Evolutionary conservation across 148 eudicot species (phyloP).

Genomic region (Silene latifolia): DNA sequence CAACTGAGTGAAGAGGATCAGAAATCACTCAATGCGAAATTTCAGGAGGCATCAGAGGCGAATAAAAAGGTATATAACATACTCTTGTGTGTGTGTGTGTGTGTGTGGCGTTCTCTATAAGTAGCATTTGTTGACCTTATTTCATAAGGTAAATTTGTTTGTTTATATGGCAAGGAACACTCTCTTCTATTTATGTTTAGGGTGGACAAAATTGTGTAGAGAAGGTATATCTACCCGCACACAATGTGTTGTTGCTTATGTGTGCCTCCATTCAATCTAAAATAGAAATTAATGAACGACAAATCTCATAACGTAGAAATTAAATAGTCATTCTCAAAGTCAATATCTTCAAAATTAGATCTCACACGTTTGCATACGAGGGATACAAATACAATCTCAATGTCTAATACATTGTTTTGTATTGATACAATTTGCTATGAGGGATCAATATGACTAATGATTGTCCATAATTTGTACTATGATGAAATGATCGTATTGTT

Average conservation of each 20-base stretch:
- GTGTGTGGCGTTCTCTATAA: neutral
- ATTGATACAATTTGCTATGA: neutral
- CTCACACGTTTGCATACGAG: no score
- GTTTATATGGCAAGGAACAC: neutral
- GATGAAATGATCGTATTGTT: neutral
- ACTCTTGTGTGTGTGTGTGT: no score
- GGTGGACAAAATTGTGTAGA: no score
- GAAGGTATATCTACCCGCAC: no score
- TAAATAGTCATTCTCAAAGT: neutral
- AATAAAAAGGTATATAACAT: constrained; percentile 50
- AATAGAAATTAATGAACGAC: neutral
- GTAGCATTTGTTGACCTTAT: neutral
- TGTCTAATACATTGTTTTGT: neutral
- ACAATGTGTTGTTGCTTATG: no score
- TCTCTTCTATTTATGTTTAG: no score
- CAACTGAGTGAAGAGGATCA: constrained; percentile 95
- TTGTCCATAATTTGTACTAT: neutral
- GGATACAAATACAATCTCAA: no score
- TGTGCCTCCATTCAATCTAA: neutral
- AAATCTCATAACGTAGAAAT: neutral
- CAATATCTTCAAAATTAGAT: neutral
- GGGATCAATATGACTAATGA: neutral
- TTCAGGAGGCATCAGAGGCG: constrained; percentile 87
- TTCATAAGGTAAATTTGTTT: neutral
- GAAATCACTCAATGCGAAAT: constrained; percentile 71